Evolutionary conservation across 23 red algal genomes (phyloP).

Genomic region (Gracilaria gracilis): DNA sequence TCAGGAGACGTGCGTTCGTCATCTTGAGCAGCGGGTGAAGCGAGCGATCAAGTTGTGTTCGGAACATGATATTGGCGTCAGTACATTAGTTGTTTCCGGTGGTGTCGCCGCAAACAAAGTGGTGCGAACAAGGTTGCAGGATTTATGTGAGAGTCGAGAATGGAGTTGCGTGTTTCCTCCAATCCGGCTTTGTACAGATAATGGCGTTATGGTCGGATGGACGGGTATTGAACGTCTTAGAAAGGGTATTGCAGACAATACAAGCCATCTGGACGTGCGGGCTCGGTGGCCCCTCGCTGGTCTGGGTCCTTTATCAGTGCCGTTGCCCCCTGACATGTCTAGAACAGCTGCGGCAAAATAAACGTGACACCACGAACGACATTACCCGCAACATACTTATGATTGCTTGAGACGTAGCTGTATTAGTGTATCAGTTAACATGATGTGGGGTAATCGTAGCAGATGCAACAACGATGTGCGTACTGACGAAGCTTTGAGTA

Average conservation of each 20-base stretch:
- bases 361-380: neutral
- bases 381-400: no score
- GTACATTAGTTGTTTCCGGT: constrained; percentile 82
- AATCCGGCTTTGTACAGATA: constrained; percentile 88
- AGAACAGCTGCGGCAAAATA: neutral
- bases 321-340: constrained; percentile 2
- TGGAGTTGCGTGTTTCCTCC: constrained; percentile 79
- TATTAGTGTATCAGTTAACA: no score
- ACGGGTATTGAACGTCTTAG: constrained; percentile 86
- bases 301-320: constrained; percentile 28
- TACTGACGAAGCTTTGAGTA: no score
- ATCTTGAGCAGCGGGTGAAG: constrained; percentile 80
- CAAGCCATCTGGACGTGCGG: constrained; percentile 60
- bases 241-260: constrained; percentile 73
- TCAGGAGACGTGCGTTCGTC: constrained; percentile 87
- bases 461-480: no score
- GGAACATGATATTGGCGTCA: constrained; percentile 51
- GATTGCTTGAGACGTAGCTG: no score
- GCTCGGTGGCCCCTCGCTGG: constrained; percentile 85
- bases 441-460: no score
- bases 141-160: constrained; percentile 53
- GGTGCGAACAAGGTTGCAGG: constrained; percentile 69
- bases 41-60: constrained; percentile 81
- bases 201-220: constrained; percentile 99
- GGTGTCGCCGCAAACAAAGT: constrained; percentile 92